phyloP scores from a whole-genome alignment of 225 moss, liverwort and hornwort genomes.

The Antitrichia curtipendula region DNA sequence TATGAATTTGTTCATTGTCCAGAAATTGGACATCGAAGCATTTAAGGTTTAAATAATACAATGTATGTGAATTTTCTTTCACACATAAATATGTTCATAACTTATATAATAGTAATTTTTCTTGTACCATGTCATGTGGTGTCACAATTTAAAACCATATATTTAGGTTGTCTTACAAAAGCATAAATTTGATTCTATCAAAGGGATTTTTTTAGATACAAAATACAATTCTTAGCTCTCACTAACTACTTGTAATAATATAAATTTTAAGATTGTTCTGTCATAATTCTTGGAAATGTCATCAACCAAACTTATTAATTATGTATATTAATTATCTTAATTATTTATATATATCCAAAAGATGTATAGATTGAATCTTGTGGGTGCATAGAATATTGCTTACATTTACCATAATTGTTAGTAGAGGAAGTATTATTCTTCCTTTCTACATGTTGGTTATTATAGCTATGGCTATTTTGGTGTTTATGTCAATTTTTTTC shows the following conservation, averaged over 20 bases:
- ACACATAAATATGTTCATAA: background rate
- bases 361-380: too few species aligned
- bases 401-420: too few species aligned
- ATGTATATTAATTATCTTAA: too few species aligned
- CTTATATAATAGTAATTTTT: background rate
- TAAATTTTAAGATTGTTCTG: background rate
- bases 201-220: background rate
- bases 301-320: too few species aligned
- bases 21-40: too few species aligned
- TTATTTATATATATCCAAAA: too few species aligned
- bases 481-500: too few species aligned
- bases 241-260: background rate
- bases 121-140: background rate
- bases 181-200: background rate
- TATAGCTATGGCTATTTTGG: too few species aligned
- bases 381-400: too few species aligned
- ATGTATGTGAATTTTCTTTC: background rate
- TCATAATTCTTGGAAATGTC: background rate
- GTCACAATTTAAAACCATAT: background rate
- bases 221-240: background rate
- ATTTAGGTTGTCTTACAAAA: background rate
- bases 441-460: too few species aligned
- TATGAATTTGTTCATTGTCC: too few species aligned
- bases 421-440: too few species aligned
- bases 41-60: background rate